These are phyloP conservation scores for Colletotrichum tropicicola DNA, from an alignment of 2,329 filamentous ascomycete species.

Conservation along the genomic window DNA sequence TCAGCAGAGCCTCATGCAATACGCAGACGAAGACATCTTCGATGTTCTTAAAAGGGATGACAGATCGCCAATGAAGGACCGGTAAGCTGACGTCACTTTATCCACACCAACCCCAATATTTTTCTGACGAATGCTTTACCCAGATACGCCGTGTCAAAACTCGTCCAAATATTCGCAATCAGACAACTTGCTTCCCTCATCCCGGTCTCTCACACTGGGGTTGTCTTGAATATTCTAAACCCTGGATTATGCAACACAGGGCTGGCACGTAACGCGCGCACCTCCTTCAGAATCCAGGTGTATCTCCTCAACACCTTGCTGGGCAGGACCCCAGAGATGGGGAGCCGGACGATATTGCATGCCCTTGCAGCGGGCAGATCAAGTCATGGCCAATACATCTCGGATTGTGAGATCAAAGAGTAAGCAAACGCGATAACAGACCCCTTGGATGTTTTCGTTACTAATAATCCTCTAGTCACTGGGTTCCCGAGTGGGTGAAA, in stretches of 20 bases:
- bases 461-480: neutral
- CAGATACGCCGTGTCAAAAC: constrained; percentile 39
- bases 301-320: constrained; percentile 23
- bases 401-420: constrained; percentile 35
- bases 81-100: neutral
- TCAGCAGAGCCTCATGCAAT: neutral
- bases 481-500: neutral
- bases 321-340: constrained; percentile 37
- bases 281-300: constrained; percentile 35
- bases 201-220: constrained; percentile 36
- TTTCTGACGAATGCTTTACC: neutral
- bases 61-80: neutral
- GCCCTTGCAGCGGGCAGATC: constrained; percentile 38
- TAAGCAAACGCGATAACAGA: constrained; percentile 8
- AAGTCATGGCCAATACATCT: constrained; percentile 37
- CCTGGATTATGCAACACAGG: constrained; percentile 41
- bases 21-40: neutral
- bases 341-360: constrained; percentile 38
- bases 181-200: constrained; percentile 36
- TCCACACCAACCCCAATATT: too few species aligned
- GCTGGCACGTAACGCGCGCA: constrained; percentile 19
- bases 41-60: neutral
- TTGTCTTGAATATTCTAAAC: constrained; percentile 42
- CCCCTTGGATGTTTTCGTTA: neutral
- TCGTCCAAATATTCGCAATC: constrained; percentile 34